These are phyloP conservation scores for Phytophthora foliorum DNA, from an alignment of 352 stramenopile genomes.

Conservation along the genomic window DNA sequence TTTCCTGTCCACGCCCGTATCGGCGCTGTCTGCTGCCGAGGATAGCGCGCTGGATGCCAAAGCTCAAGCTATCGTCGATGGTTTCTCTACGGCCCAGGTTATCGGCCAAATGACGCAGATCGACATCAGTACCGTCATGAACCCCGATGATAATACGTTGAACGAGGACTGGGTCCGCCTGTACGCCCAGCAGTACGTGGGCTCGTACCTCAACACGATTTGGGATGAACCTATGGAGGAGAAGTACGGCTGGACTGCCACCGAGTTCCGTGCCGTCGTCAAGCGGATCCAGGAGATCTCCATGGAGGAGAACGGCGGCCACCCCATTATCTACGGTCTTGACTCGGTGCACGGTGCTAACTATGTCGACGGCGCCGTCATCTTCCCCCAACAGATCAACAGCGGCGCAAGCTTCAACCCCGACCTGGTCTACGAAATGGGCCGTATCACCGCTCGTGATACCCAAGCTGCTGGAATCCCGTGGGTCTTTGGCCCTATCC, in stretches of 20 bases:
- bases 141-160: constrained; percentile 60
- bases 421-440: constrained; percentile 66
- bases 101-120: constrained; percentile 93
- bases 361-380: constrained; percentile 79
- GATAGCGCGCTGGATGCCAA: constrained; percentile 17
- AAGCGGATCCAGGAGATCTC: constrained; percentile 78
- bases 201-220: constrained; percentile 89
- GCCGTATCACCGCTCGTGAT: constrained; percentile 78
- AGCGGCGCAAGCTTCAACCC: constrained; percentile 89
- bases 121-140: constrained; percentile 79
- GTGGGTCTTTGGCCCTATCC: constrained; percentile 91
- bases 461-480: constrained; percentile 84
- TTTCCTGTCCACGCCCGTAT: constrained; percentile 14
- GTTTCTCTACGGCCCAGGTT: constrained; percentile 41
- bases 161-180: constrained; percentile 61
- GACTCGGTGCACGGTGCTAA: constrained; percentile 92
- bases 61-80: constrained; percentile 34
- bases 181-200: constrained; percentile 83
- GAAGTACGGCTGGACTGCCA: constrained; percentile 56
- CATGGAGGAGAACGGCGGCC: constrained; percentile 62
- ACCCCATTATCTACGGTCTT: constrained; percentile 86
- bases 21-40: constrained; percentile 7
- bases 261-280: constrained; percentile 72
- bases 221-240: constrained; percentile 50
- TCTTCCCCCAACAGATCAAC: constrained; percentile 92